Base-by-base conservation (phyloP, 2,329 filamentous ascomycete genomes). In the Orbilia blumenaviensis region DNA sequence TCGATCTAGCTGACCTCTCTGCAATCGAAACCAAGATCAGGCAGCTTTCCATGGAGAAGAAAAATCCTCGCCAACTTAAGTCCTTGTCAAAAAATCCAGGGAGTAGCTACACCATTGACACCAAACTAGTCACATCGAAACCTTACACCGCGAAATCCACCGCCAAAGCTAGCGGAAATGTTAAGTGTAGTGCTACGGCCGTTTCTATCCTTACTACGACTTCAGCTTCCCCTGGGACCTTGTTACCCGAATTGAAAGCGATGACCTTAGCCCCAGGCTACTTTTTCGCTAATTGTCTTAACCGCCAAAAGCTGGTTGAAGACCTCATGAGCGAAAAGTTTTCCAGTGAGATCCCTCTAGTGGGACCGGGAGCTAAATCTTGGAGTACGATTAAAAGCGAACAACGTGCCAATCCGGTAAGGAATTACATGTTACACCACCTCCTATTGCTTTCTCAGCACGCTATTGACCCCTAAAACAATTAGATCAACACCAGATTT, bases 21-120 rank as follows among this genome's bases (percentile, higher is more conserved):
- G 72, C 72, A 4, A 66, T 76, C 21, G 44, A 76, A 2, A 48
- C 48, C 18, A 76, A 69, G 27, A 76, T 76, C 38, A 76, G 52
- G 18, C 64, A 69, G 21, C 27, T 76, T 9, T 34, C 41, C 9
- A 21, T 69, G 5, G 72, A 76, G 16, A 50, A 60, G 41, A 36
- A 60, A 9, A 76, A 76, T n/a, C 72, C 72, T 50, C 72, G 72
- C n/a, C 60, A 76, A 27, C 41, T 76, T 1, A 50, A 42, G 14
- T 25, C 64, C 6, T 48, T 76, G 8, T 67, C 71, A 3, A 63
- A 68, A 32, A 16, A 58, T 7, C 18, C 32, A 48, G 54, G 44
- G 16, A 54, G 12, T 27, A 25, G 21, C 5, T 74, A 62, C 52
- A 46, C 6, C 38, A 32, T 14, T 2, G 71, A 75, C 8, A 9